Conservation (phyloP, 164 flowering plant species). For the Berberis thunbergii region DNA sequence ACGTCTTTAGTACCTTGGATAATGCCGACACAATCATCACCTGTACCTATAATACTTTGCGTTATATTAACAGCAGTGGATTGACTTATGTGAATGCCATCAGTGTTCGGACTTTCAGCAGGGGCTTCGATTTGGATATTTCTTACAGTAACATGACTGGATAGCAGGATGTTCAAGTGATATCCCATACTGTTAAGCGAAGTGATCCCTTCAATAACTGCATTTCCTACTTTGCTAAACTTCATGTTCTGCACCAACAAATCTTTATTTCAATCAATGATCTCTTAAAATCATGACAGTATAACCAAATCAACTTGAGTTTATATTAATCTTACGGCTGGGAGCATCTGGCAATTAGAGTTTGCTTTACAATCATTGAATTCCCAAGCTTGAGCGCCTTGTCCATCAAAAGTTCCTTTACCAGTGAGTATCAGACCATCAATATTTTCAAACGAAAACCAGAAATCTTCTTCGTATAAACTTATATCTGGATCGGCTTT, state of each 20-base stretch:
- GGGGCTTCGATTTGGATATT: constrained; percentile 1
- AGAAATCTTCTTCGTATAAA: constrained; percentile 16
- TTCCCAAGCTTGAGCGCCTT: constrained; percentile 30
- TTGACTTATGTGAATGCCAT: constrained; percentile 5
- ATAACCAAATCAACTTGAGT: not conserved
- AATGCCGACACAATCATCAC: constrained; percentile 5
- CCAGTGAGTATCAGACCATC: constrained; percentile 34
- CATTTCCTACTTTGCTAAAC: constrained; percentile 1
- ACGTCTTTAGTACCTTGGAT: not conserved
- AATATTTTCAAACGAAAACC: constrained; percentile 33
- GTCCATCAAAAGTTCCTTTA: constrained; percentile 43
- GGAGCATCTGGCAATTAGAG: constrained; percentile 12
- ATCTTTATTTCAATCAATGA: not conserved
- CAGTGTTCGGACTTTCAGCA: constrained; percentile 6
- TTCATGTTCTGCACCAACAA: not conserved
- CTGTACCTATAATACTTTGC: constrained; percentile 1
- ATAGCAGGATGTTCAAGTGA: not conserved
- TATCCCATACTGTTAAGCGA: constrained; percentile 1
- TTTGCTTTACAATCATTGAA: constrained; percentile 18
- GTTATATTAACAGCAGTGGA: not conserved
- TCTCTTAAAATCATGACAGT: not conserved
- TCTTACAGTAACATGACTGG: not conserved
- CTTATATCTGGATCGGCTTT: constrained; percentile 28
- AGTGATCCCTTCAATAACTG: not conserved
- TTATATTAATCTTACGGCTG: constrained; percentile 16